A percentile compares a stretch with the other conserved stretches of the same genome.
These are phyloP conservation scores for Debaryomyces castellii DNA, from an alignment of 805 yeast genomes.

Conservation along the genomic window DNA sequence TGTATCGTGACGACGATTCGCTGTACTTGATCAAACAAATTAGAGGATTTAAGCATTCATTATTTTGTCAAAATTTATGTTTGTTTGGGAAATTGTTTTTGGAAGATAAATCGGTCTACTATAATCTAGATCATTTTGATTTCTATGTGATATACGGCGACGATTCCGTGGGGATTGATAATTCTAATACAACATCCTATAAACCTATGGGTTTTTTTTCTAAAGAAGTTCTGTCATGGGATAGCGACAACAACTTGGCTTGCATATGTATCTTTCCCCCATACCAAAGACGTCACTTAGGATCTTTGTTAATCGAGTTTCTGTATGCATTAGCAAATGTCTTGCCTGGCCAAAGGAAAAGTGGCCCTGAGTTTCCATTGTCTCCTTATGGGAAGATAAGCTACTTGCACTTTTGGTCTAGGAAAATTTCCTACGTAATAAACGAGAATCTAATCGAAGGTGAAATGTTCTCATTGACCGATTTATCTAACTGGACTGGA, in stretches of 20 bases:
- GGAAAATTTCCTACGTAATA: constrained; percentile 26
- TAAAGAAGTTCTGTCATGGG: constrained; percentile 77
- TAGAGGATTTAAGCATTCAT: constrained; percentile 59
- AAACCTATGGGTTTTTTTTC: constrained; percentile 90
- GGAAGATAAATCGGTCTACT: constrained; percentile 86
- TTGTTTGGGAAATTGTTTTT: constrained; percentile 84
- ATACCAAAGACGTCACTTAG: constrained; percentile 75
- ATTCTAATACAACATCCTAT: constrained; percentile 9
- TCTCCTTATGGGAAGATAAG: constrained; percentile 77
- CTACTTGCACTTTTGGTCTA: constrained; percentile 76
- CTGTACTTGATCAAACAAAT: constrained; percentile 57
- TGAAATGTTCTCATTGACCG: constrained; percentile 40
- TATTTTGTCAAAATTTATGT: constrained; percentile 81
- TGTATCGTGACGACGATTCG: constrained; percentile 58
- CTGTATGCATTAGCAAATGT: constrained; percentile 69
- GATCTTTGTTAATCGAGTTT: constrained; percentile 77
- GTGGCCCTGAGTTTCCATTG: constrained; percentile 93
- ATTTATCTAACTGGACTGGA: constrained; percentile 58
- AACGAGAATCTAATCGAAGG: constrained; percentile 6
- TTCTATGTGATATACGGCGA: constrained; percentile 71
- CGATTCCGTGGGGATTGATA: constrained; percentile 16
- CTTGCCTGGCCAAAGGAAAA: constrained; percentile 55
- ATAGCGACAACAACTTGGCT: constrained; percentile 76
- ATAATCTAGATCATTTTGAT: constrained; percentile 74
- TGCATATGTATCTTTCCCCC: constrained; percentile 93